phyloP scores from a whole-genome alignment of 179 eudicot genomes.

The Silene vulgaris region DNA sequence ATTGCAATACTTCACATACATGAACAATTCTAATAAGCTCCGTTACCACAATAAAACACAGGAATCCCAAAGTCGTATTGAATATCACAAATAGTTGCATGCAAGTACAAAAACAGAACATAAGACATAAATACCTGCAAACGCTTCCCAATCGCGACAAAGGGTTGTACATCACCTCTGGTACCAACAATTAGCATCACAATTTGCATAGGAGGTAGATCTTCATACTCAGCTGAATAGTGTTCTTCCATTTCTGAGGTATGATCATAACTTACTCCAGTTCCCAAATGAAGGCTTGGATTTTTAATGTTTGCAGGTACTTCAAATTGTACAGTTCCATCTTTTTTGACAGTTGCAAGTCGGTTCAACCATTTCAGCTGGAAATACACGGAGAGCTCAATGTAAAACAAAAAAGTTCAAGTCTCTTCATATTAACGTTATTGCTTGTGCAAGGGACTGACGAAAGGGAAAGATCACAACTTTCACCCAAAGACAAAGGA shows the following conservation, averaged over 20 bases:
- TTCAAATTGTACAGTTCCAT: constrained; percentile 75
- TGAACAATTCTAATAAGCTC: neutral
- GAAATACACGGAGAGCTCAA: constrained; percentile 12
- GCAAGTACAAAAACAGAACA: neutral
- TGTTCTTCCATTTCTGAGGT: constrained; percentile 30
- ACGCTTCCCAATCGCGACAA: constrained; percentile 74
- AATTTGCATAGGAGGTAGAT: constrained; percentile 68
- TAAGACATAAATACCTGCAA: constrained; percentile 48
- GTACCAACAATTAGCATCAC: constrained; percentile 90
- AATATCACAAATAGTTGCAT: neutral
- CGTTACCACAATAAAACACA: neutral
- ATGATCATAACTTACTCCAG: constrained; percentile 33
- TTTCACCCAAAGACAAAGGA: neutral
- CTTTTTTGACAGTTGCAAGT: constrained; percentile 54
- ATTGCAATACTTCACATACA: neutral
- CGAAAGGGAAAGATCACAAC: neutral
- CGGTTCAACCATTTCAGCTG: constrained; percentile 69
- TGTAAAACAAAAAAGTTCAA: neutral
- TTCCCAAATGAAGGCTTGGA: constrained; percentile 38
- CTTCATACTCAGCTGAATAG: constrained; percentile 34
- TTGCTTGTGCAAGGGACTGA: neutral
- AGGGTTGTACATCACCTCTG: constrained; percentile 90
- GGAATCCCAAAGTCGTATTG: neutral
- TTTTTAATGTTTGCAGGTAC: constrained; percentile 60
- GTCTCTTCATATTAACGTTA: neutral